Percentiles rank a stretch among this genome's conserved stretches.
These are phyloP conservation scores for Diaporthe batatas DNA, from an alignment of 2,329 filamentous ascomycete species.

Conservation along the genomic window DNA sequence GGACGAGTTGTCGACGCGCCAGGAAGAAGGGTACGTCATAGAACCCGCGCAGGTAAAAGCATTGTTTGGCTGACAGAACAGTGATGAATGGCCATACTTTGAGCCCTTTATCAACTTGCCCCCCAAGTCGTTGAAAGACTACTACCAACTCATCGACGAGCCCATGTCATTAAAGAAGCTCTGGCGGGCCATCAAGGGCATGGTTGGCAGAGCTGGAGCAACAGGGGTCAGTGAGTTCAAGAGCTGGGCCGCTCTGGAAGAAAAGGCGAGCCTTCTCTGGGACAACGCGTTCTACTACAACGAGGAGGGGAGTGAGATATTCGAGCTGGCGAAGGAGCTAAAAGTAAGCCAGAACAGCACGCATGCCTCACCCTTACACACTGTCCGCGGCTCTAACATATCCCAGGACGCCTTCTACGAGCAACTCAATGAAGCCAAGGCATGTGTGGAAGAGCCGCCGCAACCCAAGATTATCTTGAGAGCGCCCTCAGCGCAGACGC, in stretches of 20 bases:
- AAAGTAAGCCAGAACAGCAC: slow-evolving; percentile 67
- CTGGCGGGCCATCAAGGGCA: slow-evolving; percentile 81
- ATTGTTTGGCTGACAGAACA: slow-evolving; percentile 53
- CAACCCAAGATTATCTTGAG: slow-evolving; percentile 87
- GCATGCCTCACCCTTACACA: neutral
- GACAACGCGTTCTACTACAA: slow-evolving; percentile 91
- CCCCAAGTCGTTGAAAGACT: slow-evolving; percentile 81
- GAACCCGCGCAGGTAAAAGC: neutral
- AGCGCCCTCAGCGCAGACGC: slow-evolving; percentile 62
- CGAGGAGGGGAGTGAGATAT: slow-evolving; percentile 90
- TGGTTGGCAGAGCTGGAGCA: slow-evolving; percentile 75
- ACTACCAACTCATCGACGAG: slow-evolving; percentile 86
- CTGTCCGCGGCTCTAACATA: slow-evolving; percentile 40
- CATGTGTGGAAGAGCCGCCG: slow-evolving; percentile 77
- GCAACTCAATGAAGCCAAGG: slow-evolving; percentile 79
- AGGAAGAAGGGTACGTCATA: slow-evolving; percentile 71
- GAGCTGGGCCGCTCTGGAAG: slow-evolving; percentile 85
- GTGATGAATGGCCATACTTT: slow-evolving; percentile 77
- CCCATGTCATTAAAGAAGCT: slow-evolving; percentile 84
- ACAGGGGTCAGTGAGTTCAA: slow-evolving; percentile 79
- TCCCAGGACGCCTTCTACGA: slow-evolving; percentile 75
- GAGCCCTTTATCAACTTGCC: slow-evolving; percentile 85
- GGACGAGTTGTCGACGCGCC: slow-evolving; percentile 77
- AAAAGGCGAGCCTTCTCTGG: slow-evolving; percentile 86
- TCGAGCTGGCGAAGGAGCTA: slow-evolving; percentile 80